Conservation (phyloP, 805 yeast species). For the Metschnikowia hibisci region DNA sequence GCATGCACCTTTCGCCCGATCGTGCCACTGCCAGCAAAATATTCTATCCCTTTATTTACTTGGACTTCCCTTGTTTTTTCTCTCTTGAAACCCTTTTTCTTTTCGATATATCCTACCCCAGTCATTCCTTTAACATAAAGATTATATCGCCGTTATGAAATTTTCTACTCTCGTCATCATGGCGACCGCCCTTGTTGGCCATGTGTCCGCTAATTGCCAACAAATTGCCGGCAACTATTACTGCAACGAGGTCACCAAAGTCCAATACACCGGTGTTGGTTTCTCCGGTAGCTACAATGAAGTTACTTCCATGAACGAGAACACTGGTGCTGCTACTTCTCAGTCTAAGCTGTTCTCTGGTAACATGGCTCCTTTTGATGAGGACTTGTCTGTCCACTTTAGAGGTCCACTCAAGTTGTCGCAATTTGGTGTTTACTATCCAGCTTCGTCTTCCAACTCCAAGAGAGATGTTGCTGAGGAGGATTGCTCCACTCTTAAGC, state of each 20-base stretch:
- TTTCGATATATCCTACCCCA: conserved; percentile 11
- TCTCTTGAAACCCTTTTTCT: conserved; percentile 8
- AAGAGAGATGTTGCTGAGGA: conserved; percentile 42
- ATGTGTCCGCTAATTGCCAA: conserved; percentile 38
- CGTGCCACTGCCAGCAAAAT: conserved; percentile 2
- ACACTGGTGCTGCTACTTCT: conserved; percentile 68
- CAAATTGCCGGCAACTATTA: conserved; percentile 73
- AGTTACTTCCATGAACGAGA: conserved; percentile 73
- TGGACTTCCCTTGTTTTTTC: not conserved
- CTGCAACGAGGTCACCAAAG: conserved; percentile 67
- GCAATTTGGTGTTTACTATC: conserved; percentile 89
- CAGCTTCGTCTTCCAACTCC: conserved; percentile 42
- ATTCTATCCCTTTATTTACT: conserved; percentile 3
- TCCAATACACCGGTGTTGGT: conserved; percentile 70
- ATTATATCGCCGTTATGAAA: conserved; percentile 13
- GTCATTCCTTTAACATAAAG: conserved; percentile 13
- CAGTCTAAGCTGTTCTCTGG: conserved; percentile 60
- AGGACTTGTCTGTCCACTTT: conserved; percentile 83
- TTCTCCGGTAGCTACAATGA: conserved; percentile 79
- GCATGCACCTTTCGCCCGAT: conserved; percentile 1
- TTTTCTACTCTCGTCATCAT: conserved; percentile 15
- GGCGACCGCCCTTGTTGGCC: conserved; percentile 16
- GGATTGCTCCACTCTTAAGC: conserved; percentile 44
- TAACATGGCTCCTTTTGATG: conserved; percentile 71
- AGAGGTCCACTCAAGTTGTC: conserved; percentile 81